These are phyloP conservation scores for barrel medic (Medicago truncatula) DNA, from an alignment of 306 rosid species.

Conservation along the genomic window DNA sequence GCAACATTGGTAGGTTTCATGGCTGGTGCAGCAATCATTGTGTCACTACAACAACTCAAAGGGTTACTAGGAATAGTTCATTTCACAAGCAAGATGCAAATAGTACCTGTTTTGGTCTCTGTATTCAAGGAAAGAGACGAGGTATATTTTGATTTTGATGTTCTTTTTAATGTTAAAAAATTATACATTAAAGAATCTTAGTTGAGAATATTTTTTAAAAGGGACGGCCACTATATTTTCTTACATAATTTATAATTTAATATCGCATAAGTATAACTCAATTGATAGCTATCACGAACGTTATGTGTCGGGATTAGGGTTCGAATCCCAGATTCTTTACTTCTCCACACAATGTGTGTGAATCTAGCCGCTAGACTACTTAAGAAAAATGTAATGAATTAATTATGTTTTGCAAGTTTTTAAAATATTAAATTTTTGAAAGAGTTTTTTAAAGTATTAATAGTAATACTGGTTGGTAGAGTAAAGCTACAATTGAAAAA, in stretches of 20 bases:
- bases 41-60: slow-evolving; percentile 87
- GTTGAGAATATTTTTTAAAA: neutral
- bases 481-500: neutral
- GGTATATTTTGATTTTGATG: slow-evolving; percentile 52
- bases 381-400: no score
- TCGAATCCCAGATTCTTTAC: no score
- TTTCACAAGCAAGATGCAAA: slow-evolving; percentile 87
- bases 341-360: no score
- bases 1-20: slow-evolving; percentile 93
- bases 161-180: neutral
- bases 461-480: neutral
- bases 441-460: no score
- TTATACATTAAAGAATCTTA: neutral
- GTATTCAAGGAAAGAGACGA: slow-evolving; percentile 66
- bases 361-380: no score
- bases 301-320: no score
- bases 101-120: slow-evolving; percentile 73
- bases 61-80: slow-evolving; percentile 88
- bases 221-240: slow-evolving; percentile 17
- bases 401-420: no score
- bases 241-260: neutral
- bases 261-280: no score
- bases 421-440: no score
- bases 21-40: slow-evolving; percentile 99
- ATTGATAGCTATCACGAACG: no score